Percentiles rank a stretch among this genome's conserved stretches.
phyloP scores from a whole-genome alignment of 164 flowering plant genomes.

The Euptelea pleiosperma region DNA sequence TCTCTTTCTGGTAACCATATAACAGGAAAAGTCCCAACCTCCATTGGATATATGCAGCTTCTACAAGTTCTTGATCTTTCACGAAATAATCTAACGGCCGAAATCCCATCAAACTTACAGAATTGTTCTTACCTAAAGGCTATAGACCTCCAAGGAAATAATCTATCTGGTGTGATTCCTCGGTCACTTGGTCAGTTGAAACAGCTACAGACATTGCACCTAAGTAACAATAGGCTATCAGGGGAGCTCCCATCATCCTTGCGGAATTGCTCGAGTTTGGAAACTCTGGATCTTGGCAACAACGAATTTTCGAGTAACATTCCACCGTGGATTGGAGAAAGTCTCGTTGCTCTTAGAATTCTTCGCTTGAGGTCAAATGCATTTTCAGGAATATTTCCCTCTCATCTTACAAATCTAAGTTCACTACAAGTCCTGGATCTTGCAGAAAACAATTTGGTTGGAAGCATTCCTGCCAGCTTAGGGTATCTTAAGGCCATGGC shows the following conservation, averaged over 20 bases:
- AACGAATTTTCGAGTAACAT: conserved; percentile 37
- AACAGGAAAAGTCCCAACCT: conserved; percentile 37
- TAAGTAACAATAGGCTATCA: conserved; percentile 34
- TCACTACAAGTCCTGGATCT: conserved; percentile 42
- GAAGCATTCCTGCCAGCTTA: conserved; percentile 34
- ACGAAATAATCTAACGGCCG: conserved; percentile 31
- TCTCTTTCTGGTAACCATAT: conserved; percentile 38
- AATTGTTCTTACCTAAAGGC: conserved; percentile 30
- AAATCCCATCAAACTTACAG: conserved; percentile 37
- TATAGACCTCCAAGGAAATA: conserved; percentile 37
- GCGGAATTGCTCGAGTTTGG: conserved; percentile 26
- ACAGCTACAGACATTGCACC: conserved; percentile 34
- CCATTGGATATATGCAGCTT: conserved; percentile 27
- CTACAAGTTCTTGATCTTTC: conserved; percentile 44
- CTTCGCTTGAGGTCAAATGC: conserved; percentile 31
- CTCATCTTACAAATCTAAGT: conserved; percentile 22
- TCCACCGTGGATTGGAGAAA: conserved; percentile 32
- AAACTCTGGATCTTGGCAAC: conserved; percentile 36
- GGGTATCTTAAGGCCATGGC: conserved; percentile 28
- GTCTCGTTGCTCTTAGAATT: conserved; percentile 18
- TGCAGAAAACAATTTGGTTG: conserved; percentile 34
- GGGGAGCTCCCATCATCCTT: conserved; percentile 39
- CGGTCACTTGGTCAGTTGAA: conserved; percentile 27
- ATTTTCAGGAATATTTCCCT: conserved; percentile 29
- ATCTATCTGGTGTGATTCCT: conserved; percentile 38